Percentiles rank a stretch among this genome's conserved stretches.
Evolutionary conservation across 805 yeast species (phyloP).

Genomic region (Yamadazyma phyllophila): DNA sequence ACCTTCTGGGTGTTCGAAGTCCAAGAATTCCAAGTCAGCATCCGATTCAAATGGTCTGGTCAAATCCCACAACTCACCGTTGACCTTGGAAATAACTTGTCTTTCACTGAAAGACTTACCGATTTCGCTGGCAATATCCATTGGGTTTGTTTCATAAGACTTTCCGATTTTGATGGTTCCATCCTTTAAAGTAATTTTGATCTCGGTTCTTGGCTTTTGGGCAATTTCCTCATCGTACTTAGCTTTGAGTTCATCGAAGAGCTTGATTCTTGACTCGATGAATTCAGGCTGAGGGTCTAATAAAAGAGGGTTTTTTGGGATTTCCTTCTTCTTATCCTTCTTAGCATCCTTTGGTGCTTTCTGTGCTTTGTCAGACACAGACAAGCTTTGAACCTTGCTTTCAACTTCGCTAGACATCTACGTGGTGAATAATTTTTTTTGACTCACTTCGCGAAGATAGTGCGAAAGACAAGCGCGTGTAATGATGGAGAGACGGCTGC

Average conservation of each 20-base stretch:
- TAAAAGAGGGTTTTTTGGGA: slow-evolving; percentile 33
- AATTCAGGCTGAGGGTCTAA: slow-evolving; percentile 82
- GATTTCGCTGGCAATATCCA: slow-evolving; percentile 77
- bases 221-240: slow-evolving; percentile 74
- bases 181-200: slow-evolving; percentile 81
- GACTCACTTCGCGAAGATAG: background rate
- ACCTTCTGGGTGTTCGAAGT: slow-evolving; percentile 93
- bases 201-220: slow-evolving; percentile 52
- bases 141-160: slow-evolving; percentile 88
- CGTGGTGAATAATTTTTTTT: slow-evolving; percentile 7
- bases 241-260: slow-evolving; percentile 78
- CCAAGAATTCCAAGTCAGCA: slow-evolving; percentile 72
- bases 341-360: slow-evolving; percentile 16
- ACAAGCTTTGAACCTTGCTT: slow-evolving; percentile 46
- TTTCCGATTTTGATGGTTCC: slow-evolving; percentile 77
- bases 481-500: background rate
- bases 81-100: slow-evolving; percentile 86
- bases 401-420: slow-evolving; percentile 28
- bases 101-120: slow-evolving; percentile 87
- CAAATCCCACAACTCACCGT: slow-evolving; percentile 92
- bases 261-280: slow-evolving; percentile 70
- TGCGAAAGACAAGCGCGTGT: background rate
- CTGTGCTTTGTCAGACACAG: slow-evolving; percentile 25
- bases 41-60: slow-evolving; percentile 86
- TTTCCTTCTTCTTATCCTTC: slow-evolving; percentile 35